Conservation (phyloP, 306 rosid genomes). For the Corylus americana region DNA sequence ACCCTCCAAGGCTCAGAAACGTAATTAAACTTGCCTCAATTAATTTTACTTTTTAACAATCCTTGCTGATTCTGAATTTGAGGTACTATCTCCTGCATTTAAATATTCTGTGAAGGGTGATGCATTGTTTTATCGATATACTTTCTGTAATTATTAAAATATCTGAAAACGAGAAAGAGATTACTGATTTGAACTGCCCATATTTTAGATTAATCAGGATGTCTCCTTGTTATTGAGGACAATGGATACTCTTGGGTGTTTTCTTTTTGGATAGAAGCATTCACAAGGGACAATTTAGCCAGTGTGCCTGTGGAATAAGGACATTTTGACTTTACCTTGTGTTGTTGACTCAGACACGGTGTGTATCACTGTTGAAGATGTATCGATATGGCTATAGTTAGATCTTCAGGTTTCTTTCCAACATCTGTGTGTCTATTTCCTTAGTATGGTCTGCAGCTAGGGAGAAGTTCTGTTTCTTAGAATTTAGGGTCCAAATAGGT, state of each 20-base stretch:
- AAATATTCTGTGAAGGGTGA: neutral
- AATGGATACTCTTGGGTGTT: neutral
- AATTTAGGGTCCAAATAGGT: neutral
- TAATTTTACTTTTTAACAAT: neutral
- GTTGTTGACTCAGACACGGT: neutral
- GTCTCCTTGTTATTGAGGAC: neutral
- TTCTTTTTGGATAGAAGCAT: neutral
- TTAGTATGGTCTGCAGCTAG: neutral
- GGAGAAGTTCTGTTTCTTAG: neutral
- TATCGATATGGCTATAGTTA: neutral
- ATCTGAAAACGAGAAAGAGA: conserved; percentile 4
- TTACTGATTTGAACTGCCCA: neutral
- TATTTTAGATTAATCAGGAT: neutral
- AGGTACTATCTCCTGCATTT: neutral
- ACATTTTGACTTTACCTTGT: neutral
- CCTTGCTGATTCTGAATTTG: neutral
- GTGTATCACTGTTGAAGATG: neutral
- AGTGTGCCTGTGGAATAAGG: neutral
- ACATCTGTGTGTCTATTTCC: neutral
- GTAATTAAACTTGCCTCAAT: conserved; percentile 47
- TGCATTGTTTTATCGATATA: neutral
- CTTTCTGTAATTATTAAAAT: neutral
- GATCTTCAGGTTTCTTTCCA: neutral
- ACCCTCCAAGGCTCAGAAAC: conserved; percentile 78
- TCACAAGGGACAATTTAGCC: neutral